Evolutionary conservation across 192 early-diverging fungal species (phyloP), one percentile per base, ranked within the genome.

Genomic region (Coemansia javaensis): DNA sequence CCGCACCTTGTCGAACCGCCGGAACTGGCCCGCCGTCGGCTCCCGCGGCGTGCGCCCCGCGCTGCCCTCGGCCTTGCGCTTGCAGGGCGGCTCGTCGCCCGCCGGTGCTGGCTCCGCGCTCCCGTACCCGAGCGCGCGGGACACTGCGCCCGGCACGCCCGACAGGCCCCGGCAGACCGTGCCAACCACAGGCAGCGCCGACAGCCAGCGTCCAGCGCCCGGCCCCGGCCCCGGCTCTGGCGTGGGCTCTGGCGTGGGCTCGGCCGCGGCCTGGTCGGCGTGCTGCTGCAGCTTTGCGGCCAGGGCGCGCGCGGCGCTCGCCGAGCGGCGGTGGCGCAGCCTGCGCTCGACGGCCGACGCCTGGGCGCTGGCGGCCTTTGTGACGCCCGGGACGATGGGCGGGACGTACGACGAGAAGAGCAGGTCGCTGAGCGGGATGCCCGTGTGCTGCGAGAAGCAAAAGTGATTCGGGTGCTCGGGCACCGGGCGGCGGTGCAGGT

Each of bases 381-480:
- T 50, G 18, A 75, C 71, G 7, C 71, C 71, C 6, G 71, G 71
- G 3, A 66, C 51, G 18, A 75, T 54, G 7, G 71, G 71, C 34
- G 64, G 33, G 24, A 75, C 66, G 30, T 64, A 75, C 16, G 72
- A 75, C 1, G 88, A 89, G 42, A 90, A 82, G n/a, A 87, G 56
- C 12, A 93, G 82, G 18, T 83, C 82, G 35, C 84, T 75, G 24
- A 93, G 66, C 7, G 83, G 80, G 3, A 85, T 84, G 5, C 81
- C 82, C 2, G 84, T 86, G 47, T 93, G 89, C 30, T 77, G 70
- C n/a, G 91, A 79, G 65, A 88, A 94, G 32, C 85, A 82, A 38
- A 81, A 76, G 40, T 87, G 85, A 47, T 87, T 86, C 2, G 79
- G 76, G 49, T 75, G 72, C 36, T 75, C 72, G 1, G 42, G 49